Evolutionary conservation across 2,329 filamentous ascomycete species (phyloP).

Genomic region (Fusarium protoensiforme): DNA sequence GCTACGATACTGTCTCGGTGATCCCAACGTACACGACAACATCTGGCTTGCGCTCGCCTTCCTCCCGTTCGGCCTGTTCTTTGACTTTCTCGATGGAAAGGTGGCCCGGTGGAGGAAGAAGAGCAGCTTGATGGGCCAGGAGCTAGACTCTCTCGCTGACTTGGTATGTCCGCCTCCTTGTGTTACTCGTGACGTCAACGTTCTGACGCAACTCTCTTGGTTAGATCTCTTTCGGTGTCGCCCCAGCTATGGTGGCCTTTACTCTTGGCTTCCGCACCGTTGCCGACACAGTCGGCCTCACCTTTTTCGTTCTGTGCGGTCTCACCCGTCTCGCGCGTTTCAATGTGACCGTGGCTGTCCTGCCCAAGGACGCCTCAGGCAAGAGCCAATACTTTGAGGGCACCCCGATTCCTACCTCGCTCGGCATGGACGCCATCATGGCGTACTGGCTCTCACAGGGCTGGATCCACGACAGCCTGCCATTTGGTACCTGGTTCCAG

Average conservation of each 20-base stretch:
- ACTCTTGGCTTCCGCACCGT: conserved; percentile 87
- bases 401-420: conserved; percentile 91
- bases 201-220: conserved; percentile 21
- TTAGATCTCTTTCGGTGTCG: conserved; percentile 94
- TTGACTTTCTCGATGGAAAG: conserved; percentile 97
- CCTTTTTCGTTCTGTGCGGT: conserved; percentile 94
- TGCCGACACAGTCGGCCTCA: conserved; percentile 81
- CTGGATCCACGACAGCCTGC: conserved; percentile 83
- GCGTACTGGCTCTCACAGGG: conserved; percentile 87
- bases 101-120: conserved; percentile 97
- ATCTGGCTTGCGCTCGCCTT: conserved; percentile 87
- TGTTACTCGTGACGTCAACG: background rate
- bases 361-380: conserved; percentile 91
- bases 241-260: conserved; percentile 89
- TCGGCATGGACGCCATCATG: conserved; percentile 85
- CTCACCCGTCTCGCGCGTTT: conserved; percentile 94
- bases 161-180: conserved; percentile 68
- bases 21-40: conserved; percentile 72
- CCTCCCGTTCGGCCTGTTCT: conserved; percentile 94
- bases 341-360: conserved; percentile 90
- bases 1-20: conserved; percentile 88
- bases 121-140: conserved; percentile 97
- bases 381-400: conserved; percentile 98
- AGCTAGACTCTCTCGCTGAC: conserved; percentile 95
- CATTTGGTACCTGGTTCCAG: conserved; percentile 74